Percentiles rank a stretch among this genome's conserved stretches.
Conservation (phyloP, 2,329 filamentous ascomycete genomes). For the Fusarium nurragi region DNA sequence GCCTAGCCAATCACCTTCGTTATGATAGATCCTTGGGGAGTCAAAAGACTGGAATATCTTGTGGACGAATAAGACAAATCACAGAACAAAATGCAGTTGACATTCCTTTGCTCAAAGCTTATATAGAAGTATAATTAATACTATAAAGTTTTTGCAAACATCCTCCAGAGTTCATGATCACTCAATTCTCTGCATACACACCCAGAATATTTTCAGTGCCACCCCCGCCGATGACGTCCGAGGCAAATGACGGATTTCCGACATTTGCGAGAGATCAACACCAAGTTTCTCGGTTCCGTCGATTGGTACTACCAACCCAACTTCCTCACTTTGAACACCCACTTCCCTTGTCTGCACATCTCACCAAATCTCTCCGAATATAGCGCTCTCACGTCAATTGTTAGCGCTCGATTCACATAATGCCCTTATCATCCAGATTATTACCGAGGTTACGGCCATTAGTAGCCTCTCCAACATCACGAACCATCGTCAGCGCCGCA, state of each 20-base stretch:
- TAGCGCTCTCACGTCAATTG: background rate
- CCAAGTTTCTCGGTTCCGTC: conserved; percentile 35
- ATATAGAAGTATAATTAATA: too few relatives aligned
- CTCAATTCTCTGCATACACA: background rate
- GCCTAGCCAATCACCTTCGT: background rate
- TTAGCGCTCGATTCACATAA: conserved; percentile 15
- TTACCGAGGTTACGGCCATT: conserved; percentile 46
- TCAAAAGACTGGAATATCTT: background rate
- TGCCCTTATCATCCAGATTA: conserved; percentile 47
- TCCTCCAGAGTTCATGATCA: too few relatives aligned
- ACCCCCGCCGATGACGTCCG: conserved; percentile 48
- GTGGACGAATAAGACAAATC: background rate
- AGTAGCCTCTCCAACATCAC: conserved; percentile 36
- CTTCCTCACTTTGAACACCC: conserved; percentile 8
- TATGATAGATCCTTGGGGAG: background rate
- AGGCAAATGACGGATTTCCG: conserved; percentile 44
- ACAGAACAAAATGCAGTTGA: background rate
- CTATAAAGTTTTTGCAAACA: too few relatives aligned
- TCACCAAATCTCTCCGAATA: accelerated
- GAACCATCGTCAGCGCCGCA: conserved; percentile 45
- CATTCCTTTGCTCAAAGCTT: too few relatives aligned
- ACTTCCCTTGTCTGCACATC: background rate
- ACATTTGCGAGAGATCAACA: conserved; percentile 21
- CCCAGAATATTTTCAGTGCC: background rate
- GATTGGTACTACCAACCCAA: conserved; percentile 16